These are phyloP conservation scores for maize (Zea mays) DNA, from an alignment of 176 grass and related monocot genomes.

Conservation along the genomic window DNA sequence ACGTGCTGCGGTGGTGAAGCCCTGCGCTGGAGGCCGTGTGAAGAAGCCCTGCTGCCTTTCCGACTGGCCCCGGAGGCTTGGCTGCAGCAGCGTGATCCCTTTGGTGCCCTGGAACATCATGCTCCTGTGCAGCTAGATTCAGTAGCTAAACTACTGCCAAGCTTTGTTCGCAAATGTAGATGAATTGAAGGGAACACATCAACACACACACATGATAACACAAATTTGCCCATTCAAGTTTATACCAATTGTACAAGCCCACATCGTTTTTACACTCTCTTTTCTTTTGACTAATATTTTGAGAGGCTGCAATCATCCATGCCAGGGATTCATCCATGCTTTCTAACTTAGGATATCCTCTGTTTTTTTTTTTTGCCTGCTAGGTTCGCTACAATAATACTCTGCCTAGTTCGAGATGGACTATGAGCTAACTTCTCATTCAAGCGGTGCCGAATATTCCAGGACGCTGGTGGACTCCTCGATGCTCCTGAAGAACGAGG, in stretches of 20 bases:
- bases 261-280: neutral
- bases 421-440: conserved; percentile 13
- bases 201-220: no score
- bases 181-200: neutral
- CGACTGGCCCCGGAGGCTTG: conserved; percentile 15
- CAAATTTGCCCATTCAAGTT: neutral
- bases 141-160: no score
- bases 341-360: neutral
- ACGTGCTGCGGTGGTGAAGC: conserved; percentile 16
- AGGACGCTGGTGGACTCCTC: neutral
- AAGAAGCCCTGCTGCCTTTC: neutral
- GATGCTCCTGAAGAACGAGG: conserved; percentile 3
- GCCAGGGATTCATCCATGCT: neutral
- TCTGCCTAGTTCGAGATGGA: conserved; percentile 10
- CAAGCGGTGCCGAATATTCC: conserved; percentile 3
- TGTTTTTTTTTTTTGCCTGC: neutral
- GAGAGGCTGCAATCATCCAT: neutral
- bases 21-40: neutral
- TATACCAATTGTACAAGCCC: neutral
- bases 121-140: conserved; percentile 27
- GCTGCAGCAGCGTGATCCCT: neutral
- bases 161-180: conserved; percentile 2
- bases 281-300: conserved; percentile 10
- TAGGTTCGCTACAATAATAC: neutral
- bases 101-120: conserved; percentile 27